phyloP scores from a whole-genome alignment of 2,329 filamentous ascomycete genomes.

The Alternaria consortialis region DNA sequence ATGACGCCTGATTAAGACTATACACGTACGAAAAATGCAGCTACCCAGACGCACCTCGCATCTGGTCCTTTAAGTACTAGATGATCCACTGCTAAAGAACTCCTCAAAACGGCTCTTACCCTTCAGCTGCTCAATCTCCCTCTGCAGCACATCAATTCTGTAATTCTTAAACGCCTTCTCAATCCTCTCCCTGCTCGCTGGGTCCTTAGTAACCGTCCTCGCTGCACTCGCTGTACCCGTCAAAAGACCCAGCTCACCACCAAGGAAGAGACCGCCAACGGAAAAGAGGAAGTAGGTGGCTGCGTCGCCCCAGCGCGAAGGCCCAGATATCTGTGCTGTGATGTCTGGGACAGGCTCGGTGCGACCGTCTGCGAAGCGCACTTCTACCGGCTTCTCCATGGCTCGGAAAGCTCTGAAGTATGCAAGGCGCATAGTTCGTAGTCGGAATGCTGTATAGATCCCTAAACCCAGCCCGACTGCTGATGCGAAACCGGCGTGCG shows the following conservation, averaged over 20 bases:
- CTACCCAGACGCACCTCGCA: not conserved
- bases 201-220: constrained; percentile 62
- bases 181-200: constrained; percentile 64
- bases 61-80: not conserved
- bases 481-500: constrained; percentile 67
- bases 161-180: constrained; percentile 71
- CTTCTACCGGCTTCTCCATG: constrained; percentile 67
- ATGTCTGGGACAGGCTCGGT: constrained; percentile 69
- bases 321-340: constrained; percentile 62
- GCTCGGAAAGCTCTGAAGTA: constrained; percentile 70
- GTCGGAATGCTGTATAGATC: constrained; percentile 61
- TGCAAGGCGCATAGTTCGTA: constrained; percentile 64
- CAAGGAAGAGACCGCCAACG: constrained; percentile 68
- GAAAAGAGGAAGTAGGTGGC: constrained; percentile 71
- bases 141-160: constrained; percentile 69
- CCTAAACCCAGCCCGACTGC: constrained; percentile 68
- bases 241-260: constrained; percentile 70
- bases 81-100: constrained; percentile 31
- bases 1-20: not conserved
- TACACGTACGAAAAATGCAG: not conserved
- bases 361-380: constrained; percentile 69
- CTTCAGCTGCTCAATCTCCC: constrained; percentile 67
- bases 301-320: constrained; percentile 66
- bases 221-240: constrained; percentile 65
- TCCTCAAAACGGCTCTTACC: constrained; percentile 43